These are phyloP conservation scores for Trametes gibbosa DNA, from an alignment of 768 basidiomycete species.

Conservation along the genomic window DNA sequence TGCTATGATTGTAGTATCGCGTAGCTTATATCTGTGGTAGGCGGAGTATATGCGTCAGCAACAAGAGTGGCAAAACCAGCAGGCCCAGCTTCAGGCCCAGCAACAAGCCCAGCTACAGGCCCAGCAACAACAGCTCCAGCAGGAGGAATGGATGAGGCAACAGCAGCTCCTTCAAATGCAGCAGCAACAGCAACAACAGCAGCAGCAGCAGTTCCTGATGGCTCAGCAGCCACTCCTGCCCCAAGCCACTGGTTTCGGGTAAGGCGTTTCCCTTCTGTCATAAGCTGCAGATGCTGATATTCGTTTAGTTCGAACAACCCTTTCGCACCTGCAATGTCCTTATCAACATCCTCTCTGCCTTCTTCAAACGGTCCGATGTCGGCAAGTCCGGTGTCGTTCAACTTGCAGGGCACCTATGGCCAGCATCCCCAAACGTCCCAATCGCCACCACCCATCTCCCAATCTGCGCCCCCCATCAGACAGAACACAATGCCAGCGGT, in stretches of 20 bases:
- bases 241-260: slow-evolving; percentile 80
- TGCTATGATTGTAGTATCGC: background rate
- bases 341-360: slow-evolving; percentile 32
- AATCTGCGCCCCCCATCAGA: slow-evolving; percentile 34
- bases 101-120: slow-evolving; percentile 48
- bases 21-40: slow-evolving; percentile 21
- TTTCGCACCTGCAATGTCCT: slow-evolving; percentile 56
- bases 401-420: slow-evolving; percentile 67
- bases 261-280: slow-evolving; percentile 21
- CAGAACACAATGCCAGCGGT: slow-evolving; percentile 13
- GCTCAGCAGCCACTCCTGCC: slow-evolving; percentile 43
- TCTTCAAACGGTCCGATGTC: slow-evolving; percentile 31
- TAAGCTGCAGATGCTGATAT: background rate
- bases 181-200: slow-evolving; percentile 55
- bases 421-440: slow-evolving; percentile 38
- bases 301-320: slow-evolving; percentile 86
- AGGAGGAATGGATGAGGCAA: slow-evolving; percentile 59
- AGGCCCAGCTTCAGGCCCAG: slow-evolving; percentile 43
- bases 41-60: slow-evolving; percentile 48
- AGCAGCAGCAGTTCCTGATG: slow-evolving; percentile 48
- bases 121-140: slow-evolving; percentile 46
- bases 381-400: slow-evolving; percentile 53
- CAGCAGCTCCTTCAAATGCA: slow-evolving; percentile 51
- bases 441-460: slow-evolving; percentile 40
- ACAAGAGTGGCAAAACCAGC: slow-evolving; percentile 73